phyloP scores from a whole-genome alignment of 2,329 filamentous ascomycete genomes.

The Aspergillus pseudoterreus region DNA sequence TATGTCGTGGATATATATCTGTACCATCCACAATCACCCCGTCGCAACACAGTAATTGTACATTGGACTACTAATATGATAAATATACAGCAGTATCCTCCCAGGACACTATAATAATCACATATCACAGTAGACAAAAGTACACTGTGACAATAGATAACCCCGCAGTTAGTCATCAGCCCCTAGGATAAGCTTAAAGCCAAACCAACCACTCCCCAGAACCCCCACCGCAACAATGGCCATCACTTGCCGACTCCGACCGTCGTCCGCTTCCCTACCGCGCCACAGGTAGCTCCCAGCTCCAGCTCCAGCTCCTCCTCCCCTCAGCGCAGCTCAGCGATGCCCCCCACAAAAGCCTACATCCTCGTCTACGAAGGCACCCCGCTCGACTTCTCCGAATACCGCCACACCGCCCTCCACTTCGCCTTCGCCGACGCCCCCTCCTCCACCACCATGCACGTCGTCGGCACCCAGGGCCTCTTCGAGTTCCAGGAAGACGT shows the following conservation, averaged over 20 bases:
- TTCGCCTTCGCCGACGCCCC: constrained; percentile 15
- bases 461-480: constrained; percentile 23
- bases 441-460: constrained; percentile 19
- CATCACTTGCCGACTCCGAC: neutral
- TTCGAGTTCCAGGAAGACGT: constrained; percentile 20
- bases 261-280: neutral
- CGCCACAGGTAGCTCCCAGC: neutral
- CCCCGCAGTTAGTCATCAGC: neutral
- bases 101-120: too few species aligned
- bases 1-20: too few species aligned
- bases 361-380: constrained; percentile 26
- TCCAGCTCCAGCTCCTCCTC: neutral
- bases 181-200: neutral
- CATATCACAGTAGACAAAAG: too few species aligned
- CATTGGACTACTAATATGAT: too few species aligned
- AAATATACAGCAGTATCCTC: too few species aligned
- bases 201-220: neutral
- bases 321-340: neutral
- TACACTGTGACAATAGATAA: neutral
- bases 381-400: constrained; percentile 27
- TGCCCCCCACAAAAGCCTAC: constrained; percentile 11
- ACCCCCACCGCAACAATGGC: neutral
- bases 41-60: too few species aligned
- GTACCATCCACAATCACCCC: too few species aligned
- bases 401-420: constrained; percentile 29